Evolutionary conservation across 331 rosid species (phyloP), one percentile per base, ranked within the genome.

Genomic region (Spiraea crenata): DNA sequence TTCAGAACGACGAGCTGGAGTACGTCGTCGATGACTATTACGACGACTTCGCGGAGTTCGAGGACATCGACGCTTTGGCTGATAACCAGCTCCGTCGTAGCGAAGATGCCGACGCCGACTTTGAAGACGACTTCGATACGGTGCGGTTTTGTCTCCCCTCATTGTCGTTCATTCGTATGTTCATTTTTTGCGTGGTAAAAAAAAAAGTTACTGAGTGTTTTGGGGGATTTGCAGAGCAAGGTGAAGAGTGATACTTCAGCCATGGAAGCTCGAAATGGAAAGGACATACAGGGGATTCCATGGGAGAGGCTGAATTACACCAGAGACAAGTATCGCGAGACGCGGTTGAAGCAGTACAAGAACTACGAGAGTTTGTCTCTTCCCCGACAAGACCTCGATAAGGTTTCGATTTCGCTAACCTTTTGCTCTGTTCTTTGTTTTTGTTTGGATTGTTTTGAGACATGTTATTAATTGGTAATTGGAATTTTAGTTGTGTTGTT

Each of bases 241-340:
- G 76, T 74, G 37, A 91, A 85, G 80, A 86, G 86, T 31, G 99
- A 95, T 63, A 95, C 99, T 25, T 80, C 97, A 10, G 90, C 97
- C 68, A 42, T 70, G 71, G 97, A 91, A 66, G 95, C 91, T 7
- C 73, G 92, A 75, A 85, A 86, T 17, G 97, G 99, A 67, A 89
- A 89, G 71, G 99, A 95, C 64, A 86, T 95, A 7, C 99, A 93
- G 66, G 99, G 99, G 54, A 91, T 93, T 65, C 96, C 95, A 1
- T 91, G 99, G 99, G 92, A 93, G 82, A 89, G 86, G 87, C 96
- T 93, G 12, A 84, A 81, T 66, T 86, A 82, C 57, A 81, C 85
- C 35, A 89, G 96, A 74, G 89, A 91, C 44, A 38, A 80, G 47
- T 93, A 89, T 75, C 97, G 99, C 5, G 86, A 87, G 67, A 86